Evolutionary conservation across 345 rosid species (phyloP), one percentile per base, ranked within the genome.

Genomic region (Citrus reticulata): DNA sequence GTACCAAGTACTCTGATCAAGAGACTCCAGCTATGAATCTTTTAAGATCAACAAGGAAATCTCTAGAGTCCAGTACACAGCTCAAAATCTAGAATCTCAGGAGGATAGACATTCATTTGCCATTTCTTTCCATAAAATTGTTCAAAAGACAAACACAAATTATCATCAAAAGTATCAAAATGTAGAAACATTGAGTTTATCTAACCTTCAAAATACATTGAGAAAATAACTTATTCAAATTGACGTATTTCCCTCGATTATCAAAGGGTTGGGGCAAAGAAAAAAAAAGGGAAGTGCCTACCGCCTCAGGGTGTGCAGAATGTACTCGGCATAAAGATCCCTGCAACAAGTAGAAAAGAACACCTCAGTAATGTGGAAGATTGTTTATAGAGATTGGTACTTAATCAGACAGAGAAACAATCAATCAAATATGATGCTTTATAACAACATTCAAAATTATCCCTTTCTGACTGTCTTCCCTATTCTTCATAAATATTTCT

Each of bases 321-420:
- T 86, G 86, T 92, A 92, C 77, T 89, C 94, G 7, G 97, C 95
- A 79, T 95, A 95, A 5, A 95, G 90, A 84, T 95, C 97, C 97
- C 99, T 93, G 92, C 85, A 81, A 13, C 24, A 77, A 42, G 42
- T 16, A 71, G 57, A n/a, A 63, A 70, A 16, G 54, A 85, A 71
- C 73, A 49, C 68, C 68, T 85, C 81, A 61, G 74, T 24, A 34
- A 40, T 27, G 29, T 40, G 39, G 49, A 60, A 72, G 55, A n/a
- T 46, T 35, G 70, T 29, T 27, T n/a, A 4, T 39, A 70, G 55
- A 24, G 13, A 55, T 10, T 73, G 16, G 20, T 54, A 35, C 29
- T n/a, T 11, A n/a, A 6, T 25, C 7, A 70, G 55, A 39, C 25
- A n/a, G 32, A 61, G 24, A 51, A 64, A 30, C n/a, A 49, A 37